Evolutionary conservation across 352 stramenopile species (phyloP).

Genomic region (Phytophthora quininea): DNA sequence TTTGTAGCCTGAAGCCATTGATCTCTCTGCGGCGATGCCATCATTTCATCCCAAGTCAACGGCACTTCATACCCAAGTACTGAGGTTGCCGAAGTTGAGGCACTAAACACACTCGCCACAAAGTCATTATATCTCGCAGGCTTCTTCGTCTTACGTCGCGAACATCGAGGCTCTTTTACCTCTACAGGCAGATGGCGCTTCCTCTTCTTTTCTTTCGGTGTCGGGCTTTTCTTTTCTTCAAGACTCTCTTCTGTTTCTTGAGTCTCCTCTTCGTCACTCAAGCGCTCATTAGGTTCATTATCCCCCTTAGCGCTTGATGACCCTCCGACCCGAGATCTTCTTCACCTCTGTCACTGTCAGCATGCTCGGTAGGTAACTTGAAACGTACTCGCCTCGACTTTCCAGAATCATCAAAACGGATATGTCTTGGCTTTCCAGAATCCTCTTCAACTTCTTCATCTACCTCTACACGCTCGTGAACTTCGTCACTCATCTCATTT

Average conservation of each 20-base stretch:
- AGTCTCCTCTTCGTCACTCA: neutral
- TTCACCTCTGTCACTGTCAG: too few species aligned
- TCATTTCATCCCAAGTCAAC: constrained; percentile 10
- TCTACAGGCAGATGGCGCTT: constrained; percentile 16
- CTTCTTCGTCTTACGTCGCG: constrained; percentile 4
- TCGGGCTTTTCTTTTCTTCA: constrained; percentile 12
- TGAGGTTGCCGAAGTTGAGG: constrained; percentile 8
- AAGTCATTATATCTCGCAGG: constrained; percentile 3
- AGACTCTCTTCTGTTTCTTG: constrained; percentile 14
- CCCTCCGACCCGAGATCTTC: neutral
- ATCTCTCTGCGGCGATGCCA: constrained; percentile 6
- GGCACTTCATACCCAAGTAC: constrained; percentile 8
- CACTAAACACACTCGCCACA: constrained; percentile 9
- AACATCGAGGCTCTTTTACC: constrained; percentile 7
- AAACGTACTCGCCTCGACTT: too few species aligned
- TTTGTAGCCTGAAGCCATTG: constrained; percentile 14
- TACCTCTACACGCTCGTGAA: neutral
- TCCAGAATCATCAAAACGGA: too few species aligned
- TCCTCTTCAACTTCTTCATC: neutral
- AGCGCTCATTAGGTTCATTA: neutral
- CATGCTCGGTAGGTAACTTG: too few species aligned
- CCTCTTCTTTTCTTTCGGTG: neutral
- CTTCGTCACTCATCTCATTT: constrained; percentile 1
- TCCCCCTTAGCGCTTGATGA: neutral
- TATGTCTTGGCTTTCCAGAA: neutral